These are phyloP conservation scores for Allomyces macrogynus DNA, from an alignment of 192 early-diverging fungal genomes.

Conservation along the genomic window DNA sequence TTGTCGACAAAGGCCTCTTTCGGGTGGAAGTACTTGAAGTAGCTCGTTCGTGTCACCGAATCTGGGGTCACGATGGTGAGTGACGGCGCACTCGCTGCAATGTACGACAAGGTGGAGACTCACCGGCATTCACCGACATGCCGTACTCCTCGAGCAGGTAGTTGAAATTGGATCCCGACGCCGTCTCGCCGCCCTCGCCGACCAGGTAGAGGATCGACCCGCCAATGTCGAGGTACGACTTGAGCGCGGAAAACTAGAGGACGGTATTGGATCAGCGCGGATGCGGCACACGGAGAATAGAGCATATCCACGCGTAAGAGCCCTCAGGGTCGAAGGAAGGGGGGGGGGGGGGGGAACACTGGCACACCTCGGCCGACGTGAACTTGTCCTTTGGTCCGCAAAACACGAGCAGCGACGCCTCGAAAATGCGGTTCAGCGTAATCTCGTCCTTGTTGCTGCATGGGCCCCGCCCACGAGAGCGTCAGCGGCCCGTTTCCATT, in stretches of 20 bases:
- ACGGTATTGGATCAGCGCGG: too few relatives aligned
- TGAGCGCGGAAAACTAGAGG: conserved; percentile 33
- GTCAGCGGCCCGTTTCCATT: too few relatives aligned
- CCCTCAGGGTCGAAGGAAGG: too few relatives aligned
- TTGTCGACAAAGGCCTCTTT: conserved; percentile 38
- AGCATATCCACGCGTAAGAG: too few relatives aligned
- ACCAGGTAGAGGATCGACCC: conserved; percentile 40
- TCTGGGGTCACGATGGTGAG: conserved; percentile 13
- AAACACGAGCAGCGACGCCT: conserved; percentile 29
- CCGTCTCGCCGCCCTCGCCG: conserved; percentile 36
- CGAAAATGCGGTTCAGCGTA: conserved; percentile 20
- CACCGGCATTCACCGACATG: conserved; percentile 38
- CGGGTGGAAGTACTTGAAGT: conserved; percentile 40
- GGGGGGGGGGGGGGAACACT: not conserved
- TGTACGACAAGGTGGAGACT: not conserved
- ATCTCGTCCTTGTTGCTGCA: conserved; percentile 36
- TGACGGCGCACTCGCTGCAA: not conserved
- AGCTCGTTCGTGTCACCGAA: conserved; percentile 32
- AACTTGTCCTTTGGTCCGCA: conserved; percentile 40
- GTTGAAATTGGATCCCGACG: conserved; percentile 38
- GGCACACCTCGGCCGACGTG: conserved; percentile 29
- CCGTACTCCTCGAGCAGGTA: conserved; percentile 44
- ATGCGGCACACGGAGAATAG: too few relatives aligned
- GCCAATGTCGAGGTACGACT: conserved; percentile 31
- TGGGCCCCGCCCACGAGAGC: not conserved